phyloP scores from a whole-genome alignment of 169 alveolate genomes.

The Theileria orientalis region DNA sequence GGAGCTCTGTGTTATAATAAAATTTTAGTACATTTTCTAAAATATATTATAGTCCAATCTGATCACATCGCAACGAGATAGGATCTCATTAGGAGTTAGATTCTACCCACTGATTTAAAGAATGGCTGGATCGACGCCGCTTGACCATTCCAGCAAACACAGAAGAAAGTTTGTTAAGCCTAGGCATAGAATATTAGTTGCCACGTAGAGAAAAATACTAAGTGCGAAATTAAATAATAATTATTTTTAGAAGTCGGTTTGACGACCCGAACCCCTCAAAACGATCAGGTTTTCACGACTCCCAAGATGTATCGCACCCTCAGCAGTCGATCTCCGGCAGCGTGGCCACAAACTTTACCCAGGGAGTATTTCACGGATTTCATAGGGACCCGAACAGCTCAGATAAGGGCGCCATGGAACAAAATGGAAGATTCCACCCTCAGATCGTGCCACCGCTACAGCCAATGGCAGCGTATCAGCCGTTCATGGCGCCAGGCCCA shows the following conservation, averaged over 20 bases:
- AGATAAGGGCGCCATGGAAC: neutral
- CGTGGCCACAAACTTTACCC: neutral
- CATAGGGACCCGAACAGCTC: neutral
- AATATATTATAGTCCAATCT: no score
- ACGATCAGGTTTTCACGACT: neutral
- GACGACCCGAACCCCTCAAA: conserved; percentile 15
- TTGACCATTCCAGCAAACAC: neutral
- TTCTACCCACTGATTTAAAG: neutral
- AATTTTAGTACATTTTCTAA: no score
- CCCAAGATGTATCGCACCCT: neutral
- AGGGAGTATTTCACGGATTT: neutral
- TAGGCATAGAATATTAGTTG: no score
- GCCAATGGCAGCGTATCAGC: neutral
- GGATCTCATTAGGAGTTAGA: no score
- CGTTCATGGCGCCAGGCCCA: neutral
- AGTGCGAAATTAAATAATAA: no score
- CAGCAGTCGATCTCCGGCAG: neutral
- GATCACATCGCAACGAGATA: no score
- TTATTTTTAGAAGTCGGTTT: conserved; percentile 18
- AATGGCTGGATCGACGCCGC: conserved; percentile 25
- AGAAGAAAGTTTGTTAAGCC: conserved; percentile 6
- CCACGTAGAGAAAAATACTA: neutral
- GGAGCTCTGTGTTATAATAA: no score
- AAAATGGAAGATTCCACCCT: neutral
- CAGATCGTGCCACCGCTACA: neutral